Conservation (phyloP, 2,329 filamentous ascomycete genomes). For the Rhexocercosporidium sp. region DNA sequence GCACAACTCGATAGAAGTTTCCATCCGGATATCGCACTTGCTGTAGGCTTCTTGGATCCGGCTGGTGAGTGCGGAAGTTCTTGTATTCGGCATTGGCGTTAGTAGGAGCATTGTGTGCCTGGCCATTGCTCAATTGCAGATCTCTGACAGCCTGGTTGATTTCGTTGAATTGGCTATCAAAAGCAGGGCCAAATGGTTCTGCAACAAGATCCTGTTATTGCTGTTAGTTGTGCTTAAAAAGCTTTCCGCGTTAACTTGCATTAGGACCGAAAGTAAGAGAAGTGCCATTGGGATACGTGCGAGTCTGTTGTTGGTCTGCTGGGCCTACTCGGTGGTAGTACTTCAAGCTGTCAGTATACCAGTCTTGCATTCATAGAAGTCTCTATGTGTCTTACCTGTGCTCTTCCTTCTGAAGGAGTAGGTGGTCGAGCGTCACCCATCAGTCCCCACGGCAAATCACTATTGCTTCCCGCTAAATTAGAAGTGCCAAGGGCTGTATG, state of each 20-base stretch:
- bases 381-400: not conserved
- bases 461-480: not conserved
- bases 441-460: not conserved
- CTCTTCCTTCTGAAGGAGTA: not conserved
- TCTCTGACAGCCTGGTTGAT: not conserved
- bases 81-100: not conserved
- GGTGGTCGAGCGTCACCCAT: not conserved
- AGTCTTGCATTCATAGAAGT: not conserved
- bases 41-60: not conserved
- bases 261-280: not conserved
- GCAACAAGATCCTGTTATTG: not conserved
- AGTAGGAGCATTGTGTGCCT: not conserved
- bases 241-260: not conserved
- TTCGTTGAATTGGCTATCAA: not conserved
- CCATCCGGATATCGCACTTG: not conserved
- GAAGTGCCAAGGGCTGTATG: too few species aligned
- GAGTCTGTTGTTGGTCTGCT: not conserved
- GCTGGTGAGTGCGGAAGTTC: not conserved
- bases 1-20: not conserved
- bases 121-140: not conserved
- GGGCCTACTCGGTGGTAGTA: not conserved
- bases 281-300: not conserved
- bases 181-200: not conserved
- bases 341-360: not conserved
- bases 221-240: not conserved